Evolutionary conservation across 371 early-diverging fungal genomes (phyloP).

Genomic region (Mucor racemosus): DNA sequence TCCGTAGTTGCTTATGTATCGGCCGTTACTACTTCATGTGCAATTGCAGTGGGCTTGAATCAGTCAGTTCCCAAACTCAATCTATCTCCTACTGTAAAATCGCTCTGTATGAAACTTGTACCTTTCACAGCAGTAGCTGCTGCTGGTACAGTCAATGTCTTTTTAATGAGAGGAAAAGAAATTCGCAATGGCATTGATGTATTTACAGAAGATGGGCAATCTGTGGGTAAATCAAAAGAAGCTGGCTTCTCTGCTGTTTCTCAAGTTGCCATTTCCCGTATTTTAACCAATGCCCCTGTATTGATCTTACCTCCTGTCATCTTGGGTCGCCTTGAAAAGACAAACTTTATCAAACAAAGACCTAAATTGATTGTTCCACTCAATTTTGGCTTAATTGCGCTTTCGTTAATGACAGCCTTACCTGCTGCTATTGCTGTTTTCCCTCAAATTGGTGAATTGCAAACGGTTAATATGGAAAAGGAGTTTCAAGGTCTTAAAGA

Average conservation of each 20-base stretch:
- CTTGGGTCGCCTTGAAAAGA: slow-evolving; percentile 66
- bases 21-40: slow-evolving; percentile 78
- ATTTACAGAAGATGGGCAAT: slow-evolving; percentile 61
- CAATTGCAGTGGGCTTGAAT: slow-evolving; percentile 75
- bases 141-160: slow-evolving; percentile 84
- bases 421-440: slow-evolving; percentile 83
- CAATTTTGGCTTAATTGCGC: slow-evolving; percentile 70
- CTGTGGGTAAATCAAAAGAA: slow-evolving; percentile 68
- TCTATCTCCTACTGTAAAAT: slow-evolving; percentile 47
- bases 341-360: slow-evolving; percentile 55
- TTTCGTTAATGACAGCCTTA: slow-evolving; percentile 74
- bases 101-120: slow-evolving; percentile 63
- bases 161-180: slow-evolving; percentile 87
- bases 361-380: slow-evolving; percentile 63
- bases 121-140: slow-evolving; percentile 85
- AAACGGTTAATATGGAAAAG: slow-evolving; percentile 49
- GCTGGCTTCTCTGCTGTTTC: slow-evolving; percentile 75
- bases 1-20: slow-evolving; percentile 69
- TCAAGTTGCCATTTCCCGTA: slow-evolving; percentile 78
- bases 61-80: slow-evolving; percentile 59
- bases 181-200: slow-evolving; percentile 80
- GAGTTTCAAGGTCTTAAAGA: slow-evolving; percentile 59
- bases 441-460: slow-evolving; percentile 68
- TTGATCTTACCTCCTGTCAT: slow-evolving; percentile 75
- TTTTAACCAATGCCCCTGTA: slow-evolving; percentile 76